Evolutionary conservation across 192 early-diverging fungal genomes (phyloP).

Genomic region (Helicostylum pulchrum): DNA sequence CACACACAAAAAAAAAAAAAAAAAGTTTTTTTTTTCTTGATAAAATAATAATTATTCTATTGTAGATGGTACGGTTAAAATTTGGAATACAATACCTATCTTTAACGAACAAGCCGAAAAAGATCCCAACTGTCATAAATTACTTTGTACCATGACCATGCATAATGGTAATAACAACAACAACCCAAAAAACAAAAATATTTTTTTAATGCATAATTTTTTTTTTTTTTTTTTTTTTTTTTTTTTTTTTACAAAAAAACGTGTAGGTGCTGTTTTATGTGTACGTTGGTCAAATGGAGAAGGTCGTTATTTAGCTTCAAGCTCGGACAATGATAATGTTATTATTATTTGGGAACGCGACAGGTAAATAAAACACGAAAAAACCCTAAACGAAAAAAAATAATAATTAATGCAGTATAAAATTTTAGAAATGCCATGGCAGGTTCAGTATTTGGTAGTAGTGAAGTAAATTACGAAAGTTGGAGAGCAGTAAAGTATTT

Average conservation of each 20-base stretch:
- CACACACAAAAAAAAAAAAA: background rate
- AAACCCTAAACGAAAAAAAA: background rate
- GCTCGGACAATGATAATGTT: conserved; percentile 85
- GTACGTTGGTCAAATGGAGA: conserved; percentile 75
- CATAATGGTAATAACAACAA: conserved; percentile 67
- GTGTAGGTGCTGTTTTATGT: conserved; percentile 77
- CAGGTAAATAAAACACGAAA: conserved; percentile 33
- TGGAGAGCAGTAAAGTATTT: conserved; percentile 18
- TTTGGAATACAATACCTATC: conserved; percentile 82
- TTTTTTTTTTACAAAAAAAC: background rate
- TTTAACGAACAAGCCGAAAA: conserved; percentile 44
- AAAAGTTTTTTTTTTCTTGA: background rate
- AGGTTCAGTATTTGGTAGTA: conserved; percentile 5
- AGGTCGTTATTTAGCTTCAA: conserved; percentile 78
- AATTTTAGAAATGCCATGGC: background rate
- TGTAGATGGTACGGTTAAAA: conserved; percentile 78
- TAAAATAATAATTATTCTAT: background rate
- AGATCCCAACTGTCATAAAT: conserved; percentile 49
- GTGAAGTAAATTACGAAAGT: conserved; percentile 7
- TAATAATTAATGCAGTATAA: background rate
- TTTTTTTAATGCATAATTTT: background rate
- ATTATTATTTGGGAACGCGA: conserved; percentile 90
- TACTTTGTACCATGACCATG: conserved; percentile 75
- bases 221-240: too few species aligned
- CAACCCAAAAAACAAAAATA: background rate